These are phyloP conservation scores for Talaromyces thailandensis DNA, from an alignment of 495 filamentous ascomycete genomes.

Conservation along the genomic window DNA sequence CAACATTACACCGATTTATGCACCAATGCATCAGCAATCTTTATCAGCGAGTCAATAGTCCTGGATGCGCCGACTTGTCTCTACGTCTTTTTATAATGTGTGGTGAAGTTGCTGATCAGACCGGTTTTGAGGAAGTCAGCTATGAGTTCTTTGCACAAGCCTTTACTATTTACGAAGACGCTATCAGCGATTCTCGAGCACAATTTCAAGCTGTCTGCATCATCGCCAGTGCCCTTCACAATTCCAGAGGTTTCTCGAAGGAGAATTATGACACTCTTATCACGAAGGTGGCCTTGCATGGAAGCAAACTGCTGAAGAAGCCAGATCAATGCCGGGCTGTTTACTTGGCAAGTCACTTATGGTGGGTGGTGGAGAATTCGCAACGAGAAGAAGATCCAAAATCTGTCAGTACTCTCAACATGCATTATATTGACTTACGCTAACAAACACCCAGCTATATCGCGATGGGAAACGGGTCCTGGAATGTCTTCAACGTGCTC, in stretches of 20 bases:
- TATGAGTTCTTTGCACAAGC: constrained; percentile 99
- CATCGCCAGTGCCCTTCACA: constrained; percentile 81
- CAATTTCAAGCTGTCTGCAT: constrained; percentile 98
- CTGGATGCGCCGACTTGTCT: constrained; percentile 73
- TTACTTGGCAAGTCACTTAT: constrained; percentile 90
- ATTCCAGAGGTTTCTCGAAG: constrained; percentile 76
- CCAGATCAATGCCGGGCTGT: constrained; percentile 96
- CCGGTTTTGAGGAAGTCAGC: constrained; percentile 85
- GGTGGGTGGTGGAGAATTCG: constrained; percentile 91
- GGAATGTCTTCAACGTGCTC: constrained; percentile 89
- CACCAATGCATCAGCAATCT: constrained; percentile 80
- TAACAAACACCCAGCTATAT: constrained; percentile 58
- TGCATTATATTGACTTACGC: constrained; percentile 7
- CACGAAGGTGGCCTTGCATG: constrained; percentile 93
- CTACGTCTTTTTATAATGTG: constrained; percentile 85
- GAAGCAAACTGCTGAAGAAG: constrained; percentile 95
- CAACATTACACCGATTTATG: constrained; percentile 88
- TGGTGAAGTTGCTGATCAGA: constrained; percentile 88
- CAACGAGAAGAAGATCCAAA: constrained; percentile 78
- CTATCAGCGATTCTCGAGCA: constrained; percentile 85
- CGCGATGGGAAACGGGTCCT: constrained; percentile 95
- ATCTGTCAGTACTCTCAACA: constrained; percentile 46
- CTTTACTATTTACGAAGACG: constrained; percentile 96
- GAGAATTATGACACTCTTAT: constrained; percentile 99
- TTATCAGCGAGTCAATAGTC: constrained; percentile 69